Percentiles rank a stretch among this genome's conserved stretches.
These are phyloP conservation scores for Fragaria nilgerrensis DNA, from an alignment of 306 rosid genomes.

Conservation along the genomic window DNA sequence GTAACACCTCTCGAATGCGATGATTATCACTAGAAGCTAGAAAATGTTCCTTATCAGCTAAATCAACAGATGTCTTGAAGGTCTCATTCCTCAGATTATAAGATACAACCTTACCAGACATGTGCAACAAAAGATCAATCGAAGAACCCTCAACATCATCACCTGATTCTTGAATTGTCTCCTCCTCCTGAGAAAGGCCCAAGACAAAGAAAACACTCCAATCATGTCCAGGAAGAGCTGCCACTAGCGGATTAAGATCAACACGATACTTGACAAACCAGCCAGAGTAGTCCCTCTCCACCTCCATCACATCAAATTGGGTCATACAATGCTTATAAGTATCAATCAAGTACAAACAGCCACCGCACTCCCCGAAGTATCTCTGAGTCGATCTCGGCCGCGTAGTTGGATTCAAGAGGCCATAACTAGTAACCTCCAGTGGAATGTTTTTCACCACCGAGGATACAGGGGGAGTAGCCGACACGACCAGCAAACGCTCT, in stretches of 20 bases:
- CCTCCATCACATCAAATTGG: neutral
- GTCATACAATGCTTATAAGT: neutral
- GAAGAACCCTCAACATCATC: neutral
- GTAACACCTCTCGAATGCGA: no score
- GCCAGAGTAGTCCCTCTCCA: neutral
- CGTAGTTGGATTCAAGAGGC: neutral
- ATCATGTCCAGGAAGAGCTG: neutral
- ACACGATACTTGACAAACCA: neutral
- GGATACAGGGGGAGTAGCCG: no score
- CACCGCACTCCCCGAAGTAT: neutral
- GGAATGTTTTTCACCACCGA: neutral
- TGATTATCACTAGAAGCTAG: neutral
- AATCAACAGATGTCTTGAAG: neutral
- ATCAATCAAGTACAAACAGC: neutral
- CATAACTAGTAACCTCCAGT: neutral
- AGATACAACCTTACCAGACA: neutral
- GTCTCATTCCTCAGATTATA: neutral
- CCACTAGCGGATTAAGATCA: neutral
- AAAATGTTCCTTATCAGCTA: neutral
- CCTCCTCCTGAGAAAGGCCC: neutral
- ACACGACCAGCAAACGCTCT: no score
- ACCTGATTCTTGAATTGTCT: neutral
- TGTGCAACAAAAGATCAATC: neutral
- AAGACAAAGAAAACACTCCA: neutral
- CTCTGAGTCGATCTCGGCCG: neutral